Evolutionary conservation across 192 early-diverging fungal species (phyloP).

Genomic region (Coemansia sp.): DNA sequence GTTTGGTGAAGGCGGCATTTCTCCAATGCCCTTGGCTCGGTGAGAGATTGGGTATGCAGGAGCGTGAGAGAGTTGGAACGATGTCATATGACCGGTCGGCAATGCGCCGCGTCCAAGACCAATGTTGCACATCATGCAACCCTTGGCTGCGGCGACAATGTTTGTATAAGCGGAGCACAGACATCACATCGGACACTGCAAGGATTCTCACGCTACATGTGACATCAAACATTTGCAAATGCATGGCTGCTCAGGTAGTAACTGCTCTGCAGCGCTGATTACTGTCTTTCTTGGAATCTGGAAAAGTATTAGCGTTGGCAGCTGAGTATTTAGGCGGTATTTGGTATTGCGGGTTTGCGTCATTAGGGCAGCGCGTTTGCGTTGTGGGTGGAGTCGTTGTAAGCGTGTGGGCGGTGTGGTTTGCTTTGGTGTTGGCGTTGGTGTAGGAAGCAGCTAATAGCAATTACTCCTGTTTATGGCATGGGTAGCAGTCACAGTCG

Average conservation of each 20-base stretch:
- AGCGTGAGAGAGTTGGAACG: constrained; percentile 32
- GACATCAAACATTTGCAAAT: neutral
- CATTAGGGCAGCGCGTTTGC: too few relatives aligned
- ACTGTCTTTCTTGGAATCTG: neutral
- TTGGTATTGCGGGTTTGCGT: too few relatives aligned
- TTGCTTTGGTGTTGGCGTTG: too few relatives aligned
- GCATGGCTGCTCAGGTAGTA: neutral
- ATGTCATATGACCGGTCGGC: neutral
- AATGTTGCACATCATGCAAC: neutral
- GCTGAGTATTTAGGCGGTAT: too few relatives aligned
- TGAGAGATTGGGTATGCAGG: neutral
- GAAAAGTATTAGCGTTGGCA: too few relatives aligned
- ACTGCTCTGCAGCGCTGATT: neutral
- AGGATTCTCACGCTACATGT: neutral
- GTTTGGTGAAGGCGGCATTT: neutral
- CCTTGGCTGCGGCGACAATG: neutral
- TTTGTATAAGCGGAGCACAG: neutral
- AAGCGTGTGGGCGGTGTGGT: too few relatives aligned
- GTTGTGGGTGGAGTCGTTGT: too few relatives aligned
- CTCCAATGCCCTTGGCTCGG: neutral
- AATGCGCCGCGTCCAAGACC: neutral
- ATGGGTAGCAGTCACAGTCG: too few relatives aligned
- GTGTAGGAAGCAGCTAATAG: too few relatives aligned
- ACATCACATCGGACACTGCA: neutral
- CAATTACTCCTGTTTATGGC: too few relatives aligned